Evolutionary conservation across 139 green algal species (phyloP).

Genomic region (Mesotaenium endlicherianum): DNA sequence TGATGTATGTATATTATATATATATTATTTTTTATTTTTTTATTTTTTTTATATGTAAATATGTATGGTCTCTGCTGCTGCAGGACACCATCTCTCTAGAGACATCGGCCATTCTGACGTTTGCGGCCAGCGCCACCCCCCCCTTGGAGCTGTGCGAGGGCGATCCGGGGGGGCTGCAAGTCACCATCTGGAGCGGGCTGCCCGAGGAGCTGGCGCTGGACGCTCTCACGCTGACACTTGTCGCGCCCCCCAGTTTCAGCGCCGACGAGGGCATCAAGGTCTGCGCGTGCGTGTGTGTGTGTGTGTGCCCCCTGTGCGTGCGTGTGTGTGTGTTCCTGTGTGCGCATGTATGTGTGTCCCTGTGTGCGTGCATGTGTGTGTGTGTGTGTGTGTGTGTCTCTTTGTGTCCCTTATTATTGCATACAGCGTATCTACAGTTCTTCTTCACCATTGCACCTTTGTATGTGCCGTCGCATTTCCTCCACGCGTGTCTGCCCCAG

Average conservation of each 20-base stretch:
- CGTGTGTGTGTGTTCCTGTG: neutral
- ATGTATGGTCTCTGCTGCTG: no score
- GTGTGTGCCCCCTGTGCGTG: no score
- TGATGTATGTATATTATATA: no score
- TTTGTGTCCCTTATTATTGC: neutral
- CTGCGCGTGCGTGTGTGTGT: no score
- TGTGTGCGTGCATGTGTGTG: neutral
- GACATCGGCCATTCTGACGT: conserved; percentile 23
- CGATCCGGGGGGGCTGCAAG: conserved; percentile 10
- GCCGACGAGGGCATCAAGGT: conserved; percentile 20
- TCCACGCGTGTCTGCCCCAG: no score
- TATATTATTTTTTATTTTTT: no score
- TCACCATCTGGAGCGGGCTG: conserved; percentile 42
- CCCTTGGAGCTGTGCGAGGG: conserved; percentile 43
- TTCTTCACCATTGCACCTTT: neutral
- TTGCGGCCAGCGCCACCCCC: neutral
- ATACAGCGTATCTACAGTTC: neutral
- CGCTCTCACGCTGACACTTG: conserved; percentile 24
- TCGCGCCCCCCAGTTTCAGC: conserved; percentile 6
- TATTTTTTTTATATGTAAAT: no score
- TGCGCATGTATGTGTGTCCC: neutral
- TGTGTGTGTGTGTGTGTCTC: neutral
- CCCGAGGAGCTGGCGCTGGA: conserved; percentile 15
- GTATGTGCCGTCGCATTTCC: neutral
- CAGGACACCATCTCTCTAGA: conserved; percentile 30